Conservation (phyloP, 73 alveolate genomes). For the Paramecium pentaurelia region DNA sequence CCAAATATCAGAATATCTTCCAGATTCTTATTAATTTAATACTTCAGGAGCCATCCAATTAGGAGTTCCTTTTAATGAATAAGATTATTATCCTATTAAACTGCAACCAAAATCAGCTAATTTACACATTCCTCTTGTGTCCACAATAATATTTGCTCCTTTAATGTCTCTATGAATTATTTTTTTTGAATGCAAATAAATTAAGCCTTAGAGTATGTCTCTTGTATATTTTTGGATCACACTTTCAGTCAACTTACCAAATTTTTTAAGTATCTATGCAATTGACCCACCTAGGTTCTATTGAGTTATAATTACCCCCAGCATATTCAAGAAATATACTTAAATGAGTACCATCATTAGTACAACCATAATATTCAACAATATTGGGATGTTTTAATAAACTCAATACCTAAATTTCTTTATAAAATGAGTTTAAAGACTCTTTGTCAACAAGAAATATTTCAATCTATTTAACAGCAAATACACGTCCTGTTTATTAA, state of each 20-base stretch:
- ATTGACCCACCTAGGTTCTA: constrained; percentile 66
- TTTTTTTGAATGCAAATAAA: constrained; percentile 49
- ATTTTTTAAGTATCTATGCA: constrained; percentile 60
- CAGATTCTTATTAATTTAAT: constrained; percentile 27
- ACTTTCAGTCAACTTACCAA: constrained; percentile 67
- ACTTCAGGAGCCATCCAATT: constrained; percentile 90
- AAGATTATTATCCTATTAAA: neutral
- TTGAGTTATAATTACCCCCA: neutral
- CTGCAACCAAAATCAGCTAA: constrained; percentile 69
- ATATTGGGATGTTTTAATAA: constrained; percentile 62
- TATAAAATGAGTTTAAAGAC: constrained; percentile 48
- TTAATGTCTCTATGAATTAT: constrained; percentile 65
- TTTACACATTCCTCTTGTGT: constrained; percentile 58
- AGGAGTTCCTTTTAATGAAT: constrained; percentile 70
- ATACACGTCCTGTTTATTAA: constrained; percentile 62
- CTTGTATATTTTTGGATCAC: constrained; percentile 45
- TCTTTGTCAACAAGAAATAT: neutral
- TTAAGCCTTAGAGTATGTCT: constrained; percentile 48
- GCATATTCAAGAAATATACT: neutral
- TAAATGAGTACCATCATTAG: neutral
- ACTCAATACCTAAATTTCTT: neutral
- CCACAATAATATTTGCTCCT: constrained; percentile 66
- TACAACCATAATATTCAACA: constrained; percentile 54
- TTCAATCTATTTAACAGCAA: constrained; percentile 79
- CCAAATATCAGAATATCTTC: constrained; percentile 57